Base-by-base conservation (phyloP, 2,329 filamentous ascomycete species). In the Davidsoniella virescens region DNA sequence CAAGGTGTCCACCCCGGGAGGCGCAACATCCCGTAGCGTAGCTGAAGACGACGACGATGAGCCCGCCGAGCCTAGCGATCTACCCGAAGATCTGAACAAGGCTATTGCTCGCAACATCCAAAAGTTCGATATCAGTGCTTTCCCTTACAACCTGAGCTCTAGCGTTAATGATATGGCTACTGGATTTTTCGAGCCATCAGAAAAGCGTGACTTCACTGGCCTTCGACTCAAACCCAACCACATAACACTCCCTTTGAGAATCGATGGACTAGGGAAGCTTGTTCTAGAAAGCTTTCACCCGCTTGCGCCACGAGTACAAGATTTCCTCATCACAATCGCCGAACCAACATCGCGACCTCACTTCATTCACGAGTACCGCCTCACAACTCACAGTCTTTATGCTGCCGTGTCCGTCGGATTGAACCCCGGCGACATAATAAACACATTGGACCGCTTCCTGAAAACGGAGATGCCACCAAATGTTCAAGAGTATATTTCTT, bases 331-430 rank as follows among this genome's bases (percentile, higher is more conserved):
- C 59, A 94, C 92, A 44, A 90, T 98, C 57, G 86, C 90, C 55
- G 90, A 98, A 67, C 92, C 90, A 16, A 72, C 90, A 53, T 95
- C 88, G 36, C 80, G 90, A 53, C 90, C 92, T 52, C 84, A 80
- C 4, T 90, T 87, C 60, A 77, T 96, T 55, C 92, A 96, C 68
- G 90, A 98, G 65, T 96, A 96, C 65, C 77, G 81, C 51, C 75
- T 98, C 59, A 95, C 87, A 2, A 80, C 84, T 20, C 88, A 96
- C 65, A 94, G 87, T 65, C 71, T 98, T 49, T 95, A 96, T 65
- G 90, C 92, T 26, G 92, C 92, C 39, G 86, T 96, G 3, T 94
- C 87, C 5, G 87, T 96, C 53, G 92, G 92, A n/a, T 69, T 96
- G 53, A 82, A 85, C 47, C 86, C 87, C 17, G 72, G 83, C 48